Percentiles rank a stretch among this genome's conserved stretches.
phyloP scores from a whole-genome alignment of 768 basidiomycete genomes.

The Candolleomyces efflorescens region DNA sequence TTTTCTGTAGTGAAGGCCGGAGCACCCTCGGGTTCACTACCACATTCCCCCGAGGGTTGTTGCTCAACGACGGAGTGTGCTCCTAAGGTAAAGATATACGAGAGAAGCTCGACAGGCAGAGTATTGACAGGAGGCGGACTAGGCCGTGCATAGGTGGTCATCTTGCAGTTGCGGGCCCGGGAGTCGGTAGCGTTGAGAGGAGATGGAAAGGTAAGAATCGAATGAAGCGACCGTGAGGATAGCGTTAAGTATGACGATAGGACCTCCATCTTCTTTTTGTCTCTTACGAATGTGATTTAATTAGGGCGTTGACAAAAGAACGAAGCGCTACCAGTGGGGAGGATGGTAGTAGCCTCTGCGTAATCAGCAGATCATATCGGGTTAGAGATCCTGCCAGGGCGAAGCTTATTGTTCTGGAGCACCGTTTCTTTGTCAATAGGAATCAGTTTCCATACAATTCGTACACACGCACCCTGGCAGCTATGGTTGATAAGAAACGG shows the following conservation, averaged over 20 bases:
- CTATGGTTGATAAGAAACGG: slow-evolving; percentile 16
- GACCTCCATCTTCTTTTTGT: slow-evolving; percentile 22
- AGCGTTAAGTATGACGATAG: slow-evolving; percentile 25
- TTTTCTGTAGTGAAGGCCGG: slow-evolving; percentile 35
- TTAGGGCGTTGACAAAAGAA: slow-evolving; percentile 33
- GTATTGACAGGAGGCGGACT: slow-evolving; percentile 26
- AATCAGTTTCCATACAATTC: slow-evolving; percentile 9
- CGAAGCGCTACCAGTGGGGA: slow-evolving; percentile 17
- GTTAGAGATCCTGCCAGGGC: slow-evolving; percentile 15
- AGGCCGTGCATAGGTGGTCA: slow-evolving; percentile 14
- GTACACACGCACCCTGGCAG: slow-evolving; percentile 23
- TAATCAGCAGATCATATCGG: slow-evolving; percentile 30
- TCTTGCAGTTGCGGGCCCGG: slow-evolving; percentile 3
- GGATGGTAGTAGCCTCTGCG: slow-evolving; percentile 7
- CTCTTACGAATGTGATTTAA: slow-evolving; percentile 15
- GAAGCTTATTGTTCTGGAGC: slow-evolving; percentile 28
- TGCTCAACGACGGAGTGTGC: slow-evolving; percentile 25
- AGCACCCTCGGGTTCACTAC: slow-evolving; percentile 17
- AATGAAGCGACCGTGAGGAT: slow-evolving; percentile 7
- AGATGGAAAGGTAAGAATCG: slow-evolving; percentile 14
- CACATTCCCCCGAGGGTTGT: slow-evolving; percentile 7
- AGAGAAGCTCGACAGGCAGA: slow-evolving; percentile 55
- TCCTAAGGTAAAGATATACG: slow-evolving; percentile 51
- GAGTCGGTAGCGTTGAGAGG: slow-evolving; percentile 2
- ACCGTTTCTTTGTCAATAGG: slow-evolving; percentile 12